Evolutionary conservation across 1,139 yeast genomes (phyloP).

Genomic region (Diutina scorzettiae): DNA sequence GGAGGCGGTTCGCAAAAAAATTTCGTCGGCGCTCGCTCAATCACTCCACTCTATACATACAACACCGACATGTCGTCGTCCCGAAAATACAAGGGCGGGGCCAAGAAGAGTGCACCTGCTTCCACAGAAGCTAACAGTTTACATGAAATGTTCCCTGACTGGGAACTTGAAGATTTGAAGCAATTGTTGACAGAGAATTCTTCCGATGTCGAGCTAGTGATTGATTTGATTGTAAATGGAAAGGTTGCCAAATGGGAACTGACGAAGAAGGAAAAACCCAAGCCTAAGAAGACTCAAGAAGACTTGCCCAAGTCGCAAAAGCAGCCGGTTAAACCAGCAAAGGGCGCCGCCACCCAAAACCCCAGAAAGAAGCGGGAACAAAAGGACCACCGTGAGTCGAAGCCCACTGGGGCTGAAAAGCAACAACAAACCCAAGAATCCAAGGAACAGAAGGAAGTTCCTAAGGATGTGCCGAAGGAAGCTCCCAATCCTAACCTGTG

Average conservation of each 20-base stretch:
- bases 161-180: slow-evolving; percentile 79
- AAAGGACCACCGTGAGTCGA: neutral
- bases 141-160: slow-evolving; percentile 84
- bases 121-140: slow-evolving; percentile 16
- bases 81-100: slow-evolving; percentile 3
- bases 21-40: too few relatives aligned
- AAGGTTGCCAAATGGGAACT: slow-evolving; percentile 52
- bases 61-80: neutral
- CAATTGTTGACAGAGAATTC: slow-evolving; percentile 63
- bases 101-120: neutral
- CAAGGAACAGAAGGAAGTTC: neutral
- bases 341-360: neutral
- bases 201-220: slow-evolving; percentile 66
- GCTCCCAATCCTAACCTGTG: slow-evolving; percentile 22
- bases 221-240: slow-evolving; percentile 82
- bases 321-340: neutral
- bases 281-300: slow-evolving; percentile 15
- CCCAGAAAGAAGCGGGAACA: neutral
- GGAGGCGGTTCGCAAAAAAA: too few relatives aligned
- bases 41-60: neutral
- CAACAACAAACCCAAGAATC: neutral
- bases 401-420: neutral
- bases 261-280: slow-evolving; percentile 33
- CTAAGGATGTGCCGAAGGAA: too few relatives aligned
- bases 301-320: neutral